Conservation (phyloP, 495 filamentous ascomycete genomes). For the Ramalina peruviana region DNA sequence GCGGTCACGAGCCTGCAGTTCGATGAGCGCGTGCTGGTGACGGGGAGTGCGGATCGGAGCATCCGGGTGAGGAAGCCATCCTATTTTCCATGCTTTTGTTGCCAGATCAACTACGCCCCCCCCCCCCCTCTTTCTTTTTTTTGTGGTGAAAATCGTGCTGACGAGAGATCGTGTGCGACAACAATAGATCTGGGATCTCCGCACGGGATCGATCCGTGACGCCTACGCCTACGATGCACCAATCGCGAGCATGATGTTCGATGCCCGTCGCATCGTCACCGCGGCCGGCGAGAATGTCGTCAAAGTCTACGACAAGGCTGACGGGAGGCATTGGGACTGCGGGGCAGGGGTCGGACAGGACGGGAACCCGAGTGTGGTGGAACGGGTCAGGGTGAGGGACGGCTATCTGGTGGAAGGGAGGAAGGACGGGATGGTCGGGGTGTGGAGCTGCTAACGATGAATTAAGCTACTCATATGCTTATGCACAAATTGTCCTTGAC, state of each 20-base stretch:
- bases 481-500: no score
- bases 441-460: conserved; percentile 65
- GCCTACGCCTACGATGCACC: conserved; percentile 91
- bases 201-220: conserved; percentile 89
- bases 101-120: not conserved
- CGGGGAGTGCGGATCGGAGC: conserved; percentile 84
- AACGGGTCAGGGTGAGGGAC: conserved; percentile 81
- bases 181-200: conserved; percentile 89
- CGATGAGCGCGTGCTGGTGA: conserved; percentile 89
- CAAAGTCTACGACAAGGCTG: conserved; percentile 96
- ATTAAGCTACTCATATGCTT: not conserved
- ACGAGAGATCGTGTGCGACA: no score
- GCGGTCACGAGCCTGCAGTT: conserved; percentile 94
- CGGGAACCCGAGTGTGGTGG: conserved; percentile 53
- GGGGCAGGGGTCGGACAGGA: conserved; percentile 61
- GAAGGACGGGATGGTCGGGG: conserved; percentile 73
- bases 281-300: conserved; percentile 84
- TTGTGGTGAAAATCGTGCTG: no score
- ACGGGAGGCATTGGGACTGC: conserved; percentile 94
- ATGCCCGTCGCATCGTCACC: conserved; percentile 75
- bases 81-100: not conserved
- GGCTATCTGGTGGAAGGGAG: conserved; percentile 89
- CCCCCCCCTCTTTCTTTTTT: not conserved
- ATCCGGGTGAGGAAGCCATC: conserved; percentile 57
- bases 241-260: conserved; percentile 97